These are phyloP conservation scores for Sporodiniella umbellata DNA, from an alignment of 371 early-diverging fungal genomes.

Conservation along the genomic window DNA sequence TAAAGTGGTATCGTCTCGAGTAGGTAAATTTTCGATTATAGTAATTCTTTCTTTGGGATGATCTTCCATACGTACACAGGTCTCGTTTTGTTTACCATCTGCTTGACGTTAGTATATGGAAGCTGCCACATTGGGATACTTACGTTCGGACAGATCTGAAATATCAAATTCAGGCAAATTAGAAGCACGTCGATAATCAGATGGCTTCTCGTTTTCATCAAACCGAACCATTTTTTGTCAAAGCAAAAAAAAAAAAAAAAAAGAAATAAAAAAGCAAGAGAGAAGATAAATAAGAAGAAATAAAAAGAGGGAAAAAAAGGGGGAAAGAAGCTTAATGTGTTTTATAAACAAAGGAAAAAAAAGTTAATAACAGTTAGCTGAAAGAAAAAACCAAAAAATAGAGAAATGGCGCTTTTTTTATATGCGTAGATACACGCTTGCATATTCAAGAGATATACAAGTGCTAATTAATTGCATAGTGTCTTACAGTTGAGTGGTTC, in stretches of 20 bases:
- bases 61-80: background rate
- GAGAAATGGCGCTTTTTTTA: background rate
- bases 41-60: slow-evolving; percentile 11
- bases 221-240: background rate
- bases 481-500: too few species aligned
- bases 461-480: background rate
- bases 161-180: background rate
- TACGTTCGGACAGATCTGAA: background rate
- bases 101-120: too few species aligned
- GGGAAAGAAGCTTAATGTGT: too few species aligned
- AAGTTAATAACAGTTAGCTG: background rate
- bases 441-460: background rate
- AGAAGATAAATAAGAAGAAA: background rate
- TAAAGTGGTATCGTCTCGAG: slow-evolving; percentile 1
- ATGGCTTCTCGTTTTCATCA: background rate
- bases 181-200: background rate
- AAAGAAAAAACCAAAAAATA: background rate
- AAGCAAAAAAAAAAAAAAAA: background rate
- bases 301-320: too few species aligned
- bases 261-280: background rate
- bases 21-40: slow-evolving; percentile 11
- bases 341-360: background rate
- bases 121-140: too few species aligned
- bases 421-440: background rate
- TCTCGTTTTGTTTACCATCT: background rate